These are phyloP conservation scores for Hypoxylon sp. DNA, from an alignment of 2,329 filamentous ascomycete genomes.

Conservation along the genomic window DNA sequence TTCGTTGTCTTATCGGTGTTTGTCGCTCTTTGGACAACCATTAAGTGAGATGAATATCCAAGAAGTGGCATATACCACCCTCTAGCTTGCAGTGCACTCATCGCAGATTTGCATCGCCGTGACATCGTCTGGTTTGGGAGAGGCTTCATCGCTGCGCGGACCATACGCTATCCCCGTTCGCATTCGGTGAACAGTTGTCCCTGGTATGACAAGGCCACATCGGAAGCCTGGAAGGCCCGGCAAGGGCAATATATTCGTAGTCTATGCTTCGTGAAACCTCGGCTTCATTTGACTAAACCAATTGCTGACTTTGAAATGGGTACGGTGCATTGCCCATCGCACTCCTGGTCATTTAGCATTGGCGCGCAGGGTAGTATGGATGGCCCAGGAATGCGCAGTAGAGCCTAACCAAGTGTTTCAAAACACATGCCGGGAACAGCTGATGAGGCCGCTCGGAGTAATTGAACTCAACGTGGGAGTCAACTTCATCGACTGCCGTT, in stretches of 20 bases:
- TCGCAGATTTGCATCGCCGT: constrained; percentile 13
- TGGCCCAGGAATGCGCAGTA: neutral
- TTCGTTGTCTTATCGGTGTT: constrained; percentile 21
- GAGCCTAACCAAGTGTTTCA: constrained; percentile 1
- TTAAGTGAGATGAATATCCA: constrained; percentile 3
- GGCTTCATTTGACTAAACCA: constrained; percentile 12
- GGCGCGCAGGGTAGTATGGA: constrained; percentile 8
- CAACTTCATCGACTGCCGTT: neutral
- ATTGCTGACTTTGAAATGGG: constrained; percentile 7
- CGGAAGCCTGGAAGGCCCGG: constrained; percentile 9
- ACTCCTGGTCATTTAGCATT: constrained; percentile 3
- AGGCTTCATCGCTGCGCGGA: constrained; percentile 6
- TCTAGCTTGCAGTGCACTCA: constrained; percentile 21
- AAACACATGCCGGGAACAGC: constrained; percentile 7
- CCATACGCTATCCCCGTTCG: constrained; percentile 17
- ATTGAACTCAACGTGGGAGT: constrained; percentile 4
- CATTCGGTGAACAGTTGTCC: constrained; percentile 4
- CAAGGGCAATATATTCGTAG: constrained; percentile 14
- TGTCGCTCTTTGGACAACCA: constrained; percentile 6
- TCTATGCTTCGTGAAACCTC: constrained; percentile 21
- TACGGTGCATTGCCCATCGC: constrained; percentile 8
- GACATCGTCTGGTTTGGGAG: constrained; percentile 17
- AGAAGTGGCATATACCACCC: constrained; percentile 8
- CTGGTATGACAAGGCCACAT: constrained; percentile 5
- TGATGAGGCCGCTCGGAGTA: constrained; percentile 3